Evolutionary conservation across 2,329 filamentous ascomycete species (phyloP), one percentile per base, ranked within the genome.

Genomic region (Aspergillus sergii): DNA sequence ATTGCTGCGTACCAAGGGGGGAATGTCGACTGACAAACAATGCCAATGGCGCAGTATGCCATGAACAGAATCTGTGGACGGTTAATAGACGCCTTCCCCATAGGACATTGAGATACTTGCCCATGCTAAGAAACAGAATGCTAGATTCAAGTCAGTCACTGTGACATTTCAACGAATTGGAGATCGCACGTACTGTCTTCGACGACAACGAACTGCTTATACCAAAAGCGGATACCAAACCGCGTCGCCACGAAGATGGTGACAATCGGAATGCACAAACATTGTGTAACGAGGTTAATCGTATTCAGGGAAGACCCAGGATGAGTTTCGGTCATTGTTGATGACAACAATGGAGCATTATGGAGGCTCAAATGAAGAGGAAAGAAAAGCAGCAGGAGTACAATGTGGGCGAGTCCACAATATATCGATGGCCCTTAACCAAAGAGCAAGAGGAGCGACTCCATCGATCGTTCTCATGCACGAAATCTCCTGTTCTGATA

Each of bases 221-320:
- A 75, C n/a, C 70, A 70, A 12, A 66, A 58, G 46, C 75, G 76
- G 19, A 74, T 71, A 45, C 68, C 67, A 19, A 78, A 69, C 9
- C 77, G 74, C 41, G 78, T 56, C 1, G 57, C 60, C 12, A 79
- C 68, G 32, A 79, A 74, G 1, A 73, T 21, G 12, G 73, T 70
- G 21, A 73, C 68, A n/a, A 77, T 71, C 1, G 72, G 71, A 48
- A 79, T 74, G 61, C 75, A 79, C 14, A 79, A 67, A 46, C 65
- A 69, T 68, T 80, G 75, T 19, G 75, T 78, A 32, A 77, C 71
- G 2, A 78, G 59, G 61, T 75, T 78, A 51, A 78, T 60, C 0
- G 71, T 78, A 54, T 71, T 58, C 19, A 77, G 59, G 21, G 66
- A 67, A 70, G 76, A 73, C 16, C 64, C 60, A 8, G 72, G 72